Evolutionary conservation across 495 filamentous ascomycete species (phyloP).

Genomic region (Cenococcum geophilum): DNA sequence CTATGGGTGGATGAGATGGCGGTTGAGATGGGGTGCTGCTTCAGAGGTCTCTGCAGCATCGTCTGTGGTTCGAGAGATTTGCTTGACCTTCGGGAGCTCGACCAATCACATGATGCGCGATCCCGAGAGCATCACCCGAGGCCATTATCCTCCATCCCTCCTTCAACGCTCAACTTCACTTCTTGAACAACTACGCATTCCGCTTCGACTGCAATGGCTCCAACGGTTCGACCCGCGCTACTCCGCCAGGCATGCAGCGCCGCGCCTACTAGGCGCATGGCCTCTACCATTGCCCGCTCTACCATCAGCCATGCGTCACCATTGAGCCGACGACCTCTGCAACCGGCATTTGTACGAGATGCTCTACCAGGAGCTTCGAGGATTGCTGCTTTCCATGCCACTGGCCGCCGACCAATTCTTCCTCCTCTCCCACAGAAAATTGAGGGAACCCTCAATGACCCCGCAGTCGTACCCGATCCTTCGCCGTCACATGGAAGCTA

Average conservation of each 20-base stretch:
- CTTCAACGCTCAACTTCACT: conserved; percentile 2
- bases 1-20: conserved; percentile 8
- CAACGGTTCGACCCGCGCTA: conserved; percentile 34
- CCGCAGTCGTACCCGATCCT: conserved; percentile 64
- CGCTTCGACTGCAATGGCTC: conserved; percentile 36
- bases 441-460: conserved; percentile 64
- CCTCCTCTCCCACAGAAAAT: conserved; percentile 46
- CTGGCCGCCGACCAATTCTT: conserved; percentile 37
- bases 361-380: conserved; percentile 24
- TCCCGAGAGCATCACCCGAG: conserved; percentile 5
- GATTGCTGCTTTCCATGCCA: conserved; percentile 43
- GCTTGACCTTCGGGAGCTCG: conserved; percentile 5
- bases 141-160: conserved; percentile 1
- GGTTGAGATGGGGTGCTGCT: conserved; percentile 15
- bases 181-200: conserved; percentile 3
- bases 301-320: conserved; percentile 25
- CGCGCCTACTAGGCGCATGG: conserved; percentile 29
- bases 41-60: background rate
- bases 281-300: conserved; percentile 30
- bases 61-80: conserved; percentile 3
- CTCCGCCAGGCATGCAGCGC: conserved; percentile 34
- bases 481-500: conserved; percentile 82
- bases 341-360: conserved; percentile 24
- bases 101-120: conserved; percentile 11
- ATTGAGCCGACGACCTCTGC: conserved; percentile 25